Base-by-base conservation (phyloP, 2,329 filamentous ascomycete genomes). In the Epichloe bromicola region DNA sequence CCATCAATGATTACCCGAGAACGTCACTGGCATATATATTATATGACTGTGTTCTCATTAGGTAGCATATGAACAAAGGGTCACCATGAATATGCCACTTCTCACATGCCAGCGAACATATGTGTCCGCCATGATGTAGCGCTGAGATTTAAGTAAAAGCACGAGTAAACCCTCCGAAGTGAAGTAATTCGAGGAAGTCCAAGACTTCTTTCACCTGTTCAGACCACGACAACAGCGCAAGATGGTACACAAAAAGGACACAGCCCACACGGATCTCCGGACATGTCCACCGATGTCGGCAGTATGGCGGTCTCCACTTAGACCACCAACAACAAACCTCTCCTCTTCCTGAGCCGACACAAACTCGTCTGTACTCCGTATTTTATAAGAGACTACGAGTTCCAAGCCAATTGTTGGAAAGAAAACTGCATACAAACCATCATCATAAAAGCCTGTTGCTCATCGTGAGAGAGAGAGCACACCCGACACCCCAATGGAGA, bases 401-500 rank as follows among this genome's bases (percentile, higher is more conserved):
- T 23, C 3, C 41, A 14, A 8, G 7, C 20, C 20, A 44, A 7
- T 1, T 26, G 19, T 14, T 26, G 23, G 14, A 14, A n/a, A 20
- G 12, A 33, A 2, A 10, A 7, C 14, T 20, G 41, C 14, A 20
- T 15, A 15, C 5, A 26, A 12, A 19, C 20, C 7, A 11, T 10
- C 17, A 15, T 30, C 19, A 23, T 10, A 41, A 10, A 23, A 26
- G 20, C 8, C 19, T 14, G 14, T 10, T 38, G 1, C n/a, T 20
- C 12, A 30, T 34, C 33, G 10, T 39, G 41, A 19, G 36, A 36
- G 12, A 38, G 23, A 36, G 12, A 33, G 23, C 26, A 8, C 11
- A 10, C 37, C 37, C 33, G 37, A 37, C 15, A 8, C 8, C 39
- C 39, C 49, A 49, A 67, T 67, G 66, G 58, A 63, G 50, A 37